Evolutionary conservation across 257 asterid genomes (phyloP).

Genomic region (Salvia rosmarinus): DNA sequence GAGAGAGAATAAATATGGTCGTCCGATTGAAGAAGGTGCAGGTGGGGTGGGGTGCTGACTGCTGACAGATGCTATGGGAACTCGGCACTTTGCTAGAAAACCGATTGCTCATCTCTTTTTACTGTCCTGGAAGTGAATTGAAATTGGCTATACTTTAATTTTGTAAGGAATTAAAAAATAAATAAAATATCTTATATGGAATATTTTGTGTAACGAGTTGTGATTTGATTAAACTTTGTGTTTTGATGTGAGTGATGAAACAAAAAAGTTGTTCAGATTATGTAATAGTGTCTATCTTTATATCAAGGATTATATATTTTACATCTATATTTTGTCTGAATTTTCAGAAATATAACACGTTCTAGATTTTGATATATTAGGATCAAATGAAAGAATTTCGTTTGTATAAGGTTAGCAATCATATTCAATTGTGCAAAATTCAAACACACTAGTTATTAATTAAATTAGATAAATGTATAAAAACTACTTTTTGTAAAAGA

Average conservation of each 20-base stretch:
- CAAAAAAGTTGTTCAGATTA: too few species aligned
- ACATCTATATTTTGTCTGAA: too few species aligned
- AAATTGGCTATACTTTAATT: background rate
- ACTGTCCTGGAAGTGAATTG: slow-evolving; percentile 13
- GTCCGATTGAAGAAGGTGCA: background rate
- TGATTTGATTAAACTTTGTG: background rate
- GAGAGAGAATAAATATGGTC: slow-evolving; percentile 24
- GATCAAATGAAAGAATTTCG: too few species aligned
- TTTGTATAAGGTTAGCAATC: too few species aligned
- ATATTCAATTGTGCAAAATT: too few species aligned
- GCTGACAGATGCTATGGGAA: slow-evolving; percentile 38
- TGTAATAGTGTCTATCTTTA: too few species aligned
- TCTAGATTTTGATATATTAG: too few species aligned
- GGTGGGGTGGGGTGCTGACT: slow-evolving; percentile 6
- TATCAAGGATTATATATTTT: too few species aligned
- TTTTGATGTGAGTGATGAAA: background rate
- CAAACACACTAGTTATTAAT: background rate
- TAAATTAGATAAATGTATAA: background rate
- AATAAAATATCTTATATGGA: background rate
- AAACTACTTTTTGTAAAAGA: background rate
- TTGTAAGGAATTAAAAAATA: background rate
- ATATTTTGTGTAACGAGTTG: background rate
- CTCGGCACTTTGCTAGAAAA: slow-evolving; percentile 17
- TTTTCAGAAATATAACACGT: too few species aligned
- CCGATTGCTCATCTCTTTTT: slow-evolving; percentile 18